Evolutionary conservation across 2,329 filamentous ascomycete genomes (phyloP).

Genomic region (Pyrenophora seminiperda): DNA sequence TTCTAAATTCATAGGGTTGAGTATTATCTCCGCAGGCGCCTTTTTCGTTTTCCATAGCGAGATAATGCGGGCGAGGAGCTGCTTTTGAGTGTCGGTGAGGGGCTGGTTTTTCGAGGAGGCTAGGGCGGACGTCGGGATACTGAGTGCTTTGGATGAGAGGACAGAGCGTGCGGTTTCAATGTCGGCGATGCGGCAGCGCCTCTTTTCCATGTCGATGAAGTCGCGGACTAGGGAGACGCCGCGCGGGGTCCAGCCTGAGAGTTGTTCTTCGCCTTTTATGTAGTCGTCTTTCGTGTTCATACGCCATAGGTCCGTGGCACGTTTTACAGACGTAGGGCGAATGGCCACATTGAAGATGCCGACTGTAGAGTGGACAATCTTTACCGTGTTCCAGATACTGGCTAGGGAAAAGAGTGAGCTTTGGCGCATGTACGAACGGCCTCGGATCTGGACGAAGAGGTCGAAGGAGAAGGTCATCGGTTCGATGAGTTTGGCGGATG

Average conservation of each 20-base stretch:
- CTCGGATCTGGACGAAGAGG: conserved; percentile 80
- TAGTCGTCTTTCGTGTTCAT: conserved; percentile 96
- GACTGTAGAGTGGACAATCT: conserved; percentile 85
- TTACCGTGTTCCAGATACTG: conserved; percentile 80
- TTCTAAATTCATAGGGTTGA: conserved; percentile 61
- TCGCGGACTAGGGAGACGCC: conserved; percentile 91
- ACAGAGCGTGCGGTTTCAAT: conserved; percentile 75
- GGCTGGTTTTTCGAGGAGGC: conserved; percentile 17
- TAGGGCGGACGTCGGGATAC: conserved; percentile 24
- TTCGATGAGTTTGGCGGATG: conserved; percentile 80
- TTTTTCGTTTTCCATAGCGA: conserved; percentile 64
- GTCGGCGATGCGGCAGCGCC: conserved; percentile 74
- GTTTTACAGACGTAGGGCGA: conserved; percentile 86
- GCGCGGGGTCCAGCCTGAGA: conserved; percentile 83
- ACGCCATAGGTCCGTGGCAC: conserved; percentile 91
- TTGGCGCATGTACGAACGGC: conserved; percentile 81
- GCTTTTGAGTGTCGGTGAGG: conserved; percentile 45
- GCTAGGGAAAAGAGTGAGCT: conserved; percentile 83
- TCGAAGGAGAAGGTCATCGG: conserved; percentile 87
- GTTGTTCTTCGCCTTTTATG: conserved; percentile 89
- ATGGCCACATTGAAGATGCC: conserved; percentile 86
- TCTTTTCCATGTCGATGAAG: conserved; percentile 76
- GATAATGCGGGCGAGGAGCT: conserved; percentile 60
- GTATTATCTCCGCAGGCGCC: conserved; percentile 52
- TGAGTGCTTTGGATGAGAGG: conserved; percentile 59